Evolutionary conservation across 257 asterid species (phyloP).

Genomic region (Solanum bukasovii): DNA sequence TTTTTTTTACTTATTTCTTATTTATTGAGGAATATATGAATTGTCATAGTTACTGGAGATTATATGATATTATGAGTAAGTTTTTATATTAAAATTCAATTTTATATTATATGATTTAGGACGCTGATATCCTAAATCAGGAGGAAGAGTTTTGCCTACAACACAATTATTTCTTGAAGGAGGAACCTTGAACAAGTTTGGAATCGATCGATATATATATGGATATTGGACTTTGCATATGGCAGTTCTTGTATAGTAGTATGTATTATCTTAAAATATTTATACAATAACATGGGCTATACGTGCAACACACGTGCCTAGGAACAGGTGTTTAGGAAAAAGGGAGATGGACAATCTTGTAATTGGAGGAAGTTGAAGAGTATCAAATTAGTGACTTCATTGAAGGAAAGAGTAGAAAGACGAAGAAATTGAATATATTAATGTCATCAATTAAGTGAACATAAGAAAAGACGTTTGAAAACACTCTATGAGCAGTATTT

Average conservation of each 20-base stretch:
- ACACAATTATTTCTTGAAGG: slow-evolving; percentile 45
- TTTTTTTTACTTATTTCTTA: no score
- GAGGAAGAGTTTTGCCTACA: slow-evolving; percentile 86
- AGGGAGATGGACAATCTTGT: background rate
- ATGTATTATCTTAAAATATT: no score
- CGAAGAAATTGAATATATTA: background rate
- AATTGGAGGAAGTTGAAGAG: background rate
- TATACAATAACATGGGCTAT: no score
- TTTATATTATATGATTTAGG: no score
- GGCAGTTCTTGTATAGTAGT: background rate
- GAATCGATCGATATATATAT: background rate
- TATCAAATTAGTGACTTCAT: no score
- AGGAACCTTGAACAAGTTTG: slow-evolving; percentile 31
- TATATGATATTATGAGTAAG: no score
- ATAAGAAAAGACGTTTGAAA: background rate
- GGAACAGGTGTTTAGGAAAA: background rate
- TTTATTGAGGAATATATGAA: no score
- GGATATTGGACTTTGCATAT: background rate
- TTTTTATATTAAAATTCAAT: no score
- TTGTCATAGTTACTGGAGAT: no score
- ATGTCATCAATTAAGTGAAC: background rate
- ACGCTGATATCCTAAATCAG: slow-evolving; percentile 38
- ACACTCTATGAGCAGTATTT: background rate
- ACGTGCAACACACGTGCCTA: no score
- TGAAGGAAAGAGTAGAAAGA: background rate